phyloP scores from a whole-genome alignment of 2,329 filamentous ascomycete genomes.

The Trichoderma brevicompactum region DNA sequence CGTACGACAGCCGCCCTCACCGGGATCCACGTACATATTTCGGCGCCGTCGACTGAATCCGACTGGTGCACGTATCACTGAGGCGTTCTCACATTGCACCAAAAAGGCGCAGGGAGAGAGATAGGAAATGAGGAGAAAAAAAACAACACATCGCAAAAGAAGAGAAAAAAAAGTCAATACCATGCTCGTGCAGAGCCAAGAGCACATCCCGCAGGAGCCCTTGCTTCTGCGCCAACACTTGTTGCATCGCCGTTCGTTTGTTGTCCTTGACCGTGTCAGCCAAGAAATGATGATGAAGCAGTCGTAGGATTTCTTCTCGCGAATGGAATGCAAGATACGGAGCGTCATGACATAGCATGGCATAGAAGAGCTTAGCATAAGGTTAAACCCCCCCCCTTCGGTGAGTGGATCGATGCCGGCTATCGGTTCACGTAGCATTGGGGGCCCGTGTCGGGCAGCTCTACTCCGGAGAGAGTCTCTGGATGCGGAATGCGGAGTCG shows the following conservation, averaged over 20 bases:
- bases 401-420: conserved; percentile 18
- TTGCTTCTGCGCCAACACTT: neutral
- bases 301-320: neutral
- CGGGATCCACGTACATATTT: conserved; percentile 20
- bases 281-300: neutral
- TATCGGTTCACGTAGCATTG: conserved; percentile 17
- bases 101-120: neutral
- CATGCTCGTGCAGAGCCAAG: neutral
- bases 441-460: conserved; percentile 15
- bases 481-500: conserved; percentile 13
- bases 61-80: conserved; percentile 26
- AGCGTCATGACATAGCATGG: neutral
- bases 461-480: neutral
- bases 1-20: conserved; percentile 18
- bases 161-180: too few species aligned
- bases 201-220: neutral
- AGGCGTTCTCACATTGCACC: conserved; percentile 9
- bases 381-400: neutral
- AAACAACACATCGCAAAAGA: neutral
- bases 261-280: neutral
- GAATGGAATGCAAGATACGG: neutral
- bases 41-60: conserved; percentile 18
- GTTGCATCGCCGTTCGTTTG: neutral
- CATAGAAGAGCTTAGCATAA: neutral
- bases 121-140: neutral